These are phyloP conservation scores for Pichia kluyveri DNA, from an alignment of 805 yeast genomes.

Conservation along the genomic window DNA sequence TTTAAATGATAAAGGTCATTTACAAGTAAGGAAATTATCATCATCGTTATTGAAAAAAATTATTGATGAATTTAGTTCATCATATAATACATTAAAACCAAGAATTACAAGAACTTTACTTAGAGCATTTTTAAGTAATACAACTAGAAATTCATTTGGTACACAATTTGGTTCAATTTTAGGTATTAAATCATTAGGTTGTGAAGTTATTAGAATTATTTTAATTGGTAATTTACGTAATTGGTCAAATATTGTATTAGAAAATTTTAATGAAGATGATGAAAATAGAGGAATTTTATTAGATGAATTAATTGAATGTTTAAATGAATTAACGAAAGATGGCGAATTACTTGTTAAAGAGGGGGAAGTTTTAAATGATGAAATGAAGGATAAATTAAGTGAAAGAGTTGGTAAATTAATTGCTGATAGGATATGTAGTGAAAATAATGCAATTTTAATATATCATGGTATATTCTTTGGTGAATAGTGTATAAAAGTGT, in stretches of 20 bases:
- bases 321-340: conserved; percentile 37
- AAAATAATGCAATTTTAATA: conserved; percentile 41
- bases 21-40: conserved; percentile 79
- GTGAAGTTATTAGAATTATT: conserved; percentile 78
- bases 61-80: conserved; percentile 69
- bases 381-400: conserved; percentile 33
- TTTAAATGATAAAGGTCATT: conserved; percentile 23
- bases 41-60: conserved; percentile 74
- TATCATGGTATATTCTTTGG: conserved; percentile 68
- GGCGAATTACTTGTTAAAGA: conserved; percentile 16
- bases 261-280: conserved; percentile 15
- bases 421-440: conserved; percentile 38
- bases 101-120: conserved; percentile 88
- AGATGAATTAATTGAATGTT: conserved; percentile 48
- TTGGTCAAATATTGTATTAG: conserved; percentile 62
- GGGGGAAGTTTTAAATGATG: conserved; percentile 2
- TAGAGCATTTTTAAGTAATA: conserved; percentile 73
- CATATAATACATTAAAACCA: conserved; percentile 84
- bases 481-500: conserved; percentile 24
- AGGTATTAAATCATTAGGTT: conserved; percentile 77
- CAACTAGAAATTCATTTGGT: conserved; percentile 68
- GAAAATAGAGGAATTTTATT: conserved; percentile 18
- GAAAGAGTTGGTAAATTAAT: conserved; percentile 56
- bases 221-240: conserved; percentile 75
- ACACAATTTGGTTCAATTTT: conserved; percentile 88